A percentile compares a stretch with the other conserved stretches of the same genome.
phyloP scores from a whole-genome alignment of 1,284 basidiomycete genomes.

The Leccinum griseonigrum region DNA sequence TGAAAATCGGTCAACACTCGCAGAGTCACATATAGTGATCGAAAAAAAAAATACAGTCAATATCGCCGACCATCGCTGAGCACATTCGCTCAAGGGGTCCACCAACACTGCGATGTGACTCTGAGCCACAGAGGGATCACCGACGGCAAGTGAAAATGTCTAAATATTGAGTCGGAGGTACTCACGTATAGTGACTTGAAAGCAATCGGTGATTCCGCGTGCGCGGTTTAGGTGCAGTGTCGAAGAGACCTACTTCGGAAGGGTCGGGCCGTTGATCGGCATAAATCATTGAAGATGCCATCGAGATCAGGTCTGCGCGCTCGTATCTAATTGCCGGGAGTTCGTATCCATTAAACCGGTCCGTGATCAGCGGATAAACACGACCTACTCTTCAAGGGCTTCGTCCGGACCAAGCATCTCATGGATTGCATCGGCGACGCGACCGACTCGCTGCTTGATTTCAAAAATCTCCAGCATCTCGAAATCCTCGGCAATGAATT shows the following conservation, averaged over 20 bases:
- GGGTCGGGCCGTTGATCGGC: slow-evolving; percentile 66
- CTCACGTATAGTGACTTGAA: slow-evolving; percentile 63
- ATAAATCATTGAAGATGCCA: slow-evolving; percentile 69
- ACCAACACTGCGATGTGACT: slow-evolving; percentile 76
- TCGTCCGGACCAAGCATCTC: slow-evolving; percentile 45
- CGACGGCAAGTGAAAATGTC: slow-evolving; percentile 50
- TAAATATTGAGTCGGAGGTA: slow-evolving; percentile 8
- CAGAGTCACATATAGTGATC: not conserved
- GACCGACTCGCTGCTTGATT: slow-evolving; percentile 61
- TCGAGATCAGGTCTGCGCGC: slow-evolving; percentile 59
- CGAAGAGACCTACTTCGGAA: slow-evolving; percentile 71
- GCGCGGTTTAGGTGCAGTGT: slow-evolving; percentile 54
- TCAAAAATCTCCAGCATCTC: slow-evolving; percentile 70
- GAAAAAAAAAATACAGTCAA: slow-evolving; percentile 50
- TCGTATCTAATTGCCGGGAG: slow-evolving; percentile 39
- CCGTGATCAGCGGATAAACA: not conserved
- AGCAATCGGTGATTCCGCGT: slow-evolving; percentile 59
- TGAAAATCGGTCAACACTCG: slow-evolving; percentile 9
- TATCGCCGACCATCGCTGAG: slow-evolving; percentile 83
- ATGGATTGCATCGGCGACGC: slow-evolving; percentile 64
- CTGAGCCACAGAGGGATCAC: slow-evolving; percentile 64
- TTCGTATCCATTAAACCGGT: slow-evolving; percentile 7
- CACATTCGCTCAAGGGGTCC: slow-evolving; percentile 83
- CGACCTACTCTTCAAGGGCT: slow-evolving; percentile 46
- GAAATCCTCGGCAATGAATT: slow-evolving; percentile 70